Base-by-base conservation (phyloP, 208 protist species). In the Trypanosoma theileri region DNA sequence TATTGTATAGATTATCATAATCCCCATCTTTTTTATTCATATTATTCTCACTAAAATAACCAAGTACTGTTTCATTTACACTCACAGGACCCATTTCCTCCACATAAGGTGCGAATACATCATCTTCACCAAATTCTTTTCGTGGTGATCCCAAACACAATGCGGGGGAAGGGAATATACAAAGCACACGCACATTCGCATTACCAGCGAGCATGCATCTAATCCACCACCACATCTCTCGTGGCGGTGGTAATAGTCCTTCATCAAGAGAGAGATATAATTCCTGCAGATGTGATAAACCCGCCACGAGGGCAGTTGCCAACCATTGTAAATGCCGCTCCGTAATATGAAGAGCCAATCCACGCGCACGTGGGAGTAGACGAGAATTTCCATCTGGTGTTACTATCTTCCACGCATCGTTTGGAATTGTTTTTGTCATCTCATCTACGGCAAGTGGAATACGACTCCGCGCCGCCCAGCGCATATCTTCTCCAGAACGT, bases 281-380 rank as follows among this genome's bases (percentile, higher is more conserved):
- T 59, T 84, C 84, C 63, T 80, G 60, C 42, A 86, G n/a, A 35
- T 80, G 57, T 9, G 61, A 50, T 4, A 82, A 62, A 10, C 78
- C 75, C 2, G 63, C 71, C 24, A 66, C 68, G 14, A 89, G 72
- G 65, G 75, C 67, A 19, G 13, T 31, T 21, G 80, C 77, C 41
- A 89, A 69, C 84, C 84, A 89, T 24, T 71, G 77, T 22, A 86
- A 64, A 55, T 86, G 80, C 52, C 62, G 57, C 48, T 89, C 84
- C 3, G 84, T 89, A 21, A 89, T 8, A 73, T 89, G 80, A 4
- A 89, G 66, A 0, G 84, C 80, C 26, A 65, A 65, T 42, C 59
- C 59, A 22, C 59, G 59, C 16, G 59, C 59, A 3, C 84, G 54
- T 8, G 81, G 59, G 1, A 73, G 76, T 10, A 59, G 57, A 54